Evolutionary conservation across 768 basidiomycete genomes (phyloP).

Genomic region (Myochromella boudieri): DNA sequence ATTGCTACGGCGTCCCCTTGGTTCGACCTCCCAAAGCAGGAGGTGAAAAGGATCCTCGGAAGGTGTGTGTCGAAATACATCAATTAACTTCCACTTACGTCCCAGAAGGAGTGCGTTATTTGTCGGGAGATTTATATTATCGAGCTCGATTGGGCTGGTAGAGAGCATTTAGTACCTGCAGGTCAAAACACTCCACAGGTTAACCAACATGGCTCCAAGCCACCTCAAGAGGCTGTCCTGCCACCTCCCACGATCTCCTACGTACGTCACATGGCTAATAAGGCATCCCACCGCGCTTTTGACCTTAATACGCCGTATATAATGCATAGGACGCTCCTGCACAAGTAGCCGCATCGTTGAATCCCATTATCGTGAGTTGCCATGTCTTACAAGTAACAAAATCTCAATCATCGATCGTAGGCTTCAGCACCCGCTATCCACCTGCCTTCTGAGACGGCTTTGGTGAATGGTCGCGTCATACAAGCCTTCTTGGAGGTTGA

Average conservation of each 20-base stretch:
- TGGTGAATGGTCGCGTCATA: conserved; percentile 2
- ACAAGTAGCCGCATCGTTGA: not conserved
- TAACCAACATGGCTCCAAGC: not conserved
- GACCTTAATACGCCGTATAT: too few relatives aligned
- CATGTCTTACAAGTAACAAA: not conserved
- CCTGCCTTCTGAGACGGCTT: not conserved
- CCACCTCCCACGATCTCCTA: not conserved
- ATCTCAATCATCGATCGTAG: not conserved
- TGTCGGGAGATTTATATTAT: conserved; percentile 62
- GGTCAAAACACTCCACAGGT: not conserved
- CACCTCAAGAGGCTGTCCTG: not conserved
- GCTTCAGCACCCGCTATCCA: not conserved
- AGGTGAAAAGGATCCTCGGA: conserved; percentile 60
- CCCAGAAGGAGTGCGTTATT: conserved; percentile 71
- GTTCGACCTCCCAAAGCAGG: conserved; percentile 72
- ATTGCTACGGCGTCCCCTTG: conserved; percentile 82
- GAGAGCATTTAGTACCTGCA: conserved; percentile 41
- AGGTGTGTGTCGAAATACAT: conserved; percentile 40
- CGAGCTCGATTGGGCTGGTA: conserved; percentile 50
- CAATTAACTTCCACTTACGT: not conserved
- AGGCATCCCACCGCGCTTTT: not conserved
- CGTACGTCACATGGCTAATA: conserved; percentile 7
- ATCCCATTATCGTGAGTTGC: conserved; percentile 7
- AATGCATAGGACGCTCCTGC: too few relatives aligned
- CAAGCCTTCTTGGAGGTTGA: not conserved